Percentiles rank a stretch among this genome's conserved stretches.
These are phyloP conservation scores for Gossypium arboreum DNA, from an alignment of 345 rosid genomes.

Conservation along the genomic window DNA sequence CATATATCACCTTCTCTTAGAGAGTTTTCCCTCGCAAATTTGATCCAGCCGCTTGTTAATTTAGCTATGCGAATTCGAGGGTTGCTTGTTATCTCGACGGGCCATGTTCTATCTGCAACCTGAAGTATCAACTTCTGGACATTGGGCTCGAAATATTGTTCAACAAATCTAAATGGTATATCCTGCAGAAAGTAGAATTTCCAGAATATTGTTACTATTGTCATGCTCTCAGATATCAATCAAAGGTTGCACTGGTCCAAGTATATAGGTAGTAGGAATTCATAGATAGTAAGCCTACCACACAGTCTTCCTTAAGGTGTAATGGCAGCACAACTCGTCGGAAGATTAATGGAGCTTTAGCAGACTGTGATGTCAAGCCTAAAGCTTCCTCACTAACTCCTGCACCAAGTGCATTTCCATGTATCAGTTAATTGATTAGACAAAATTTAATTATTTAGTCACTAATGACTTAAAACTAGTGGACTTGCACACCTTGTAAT, in stretches of 20 bases:
- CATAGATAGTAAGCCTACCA: neutral
- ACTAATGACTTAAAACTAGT: neutral
- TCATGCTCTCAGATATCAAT: neutral
- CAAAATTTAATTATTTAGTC: too few species aligned
- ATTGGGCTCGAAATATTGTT: neutral
- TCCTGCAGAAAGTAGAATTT: neutral
- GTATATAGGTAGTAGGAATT: neutral
- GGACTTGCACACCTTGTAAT: neutral
- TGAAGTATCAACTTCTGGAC: neutral
- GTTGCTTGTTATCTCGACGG: neutral
- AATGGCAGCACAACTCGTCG: neutral
- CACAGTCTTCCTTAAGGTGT: neutral
- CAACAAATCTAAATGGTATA: neutral
- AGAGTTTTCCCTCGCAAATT: neutral
- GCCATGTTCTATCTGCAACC: neutral
- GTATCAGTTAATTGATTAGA: too few species aligned
- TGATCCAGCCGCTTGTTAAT: neutral
- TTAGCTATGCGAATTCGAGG: neutral
- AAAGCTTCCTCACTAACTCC: neutral
- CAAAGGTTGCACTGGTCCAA: neutral
- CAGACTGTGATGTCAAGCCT: neutral
- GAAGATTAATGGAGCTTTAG: neutral
- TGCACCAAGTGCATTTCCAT: neutral
- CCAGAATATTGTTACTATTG: neutral
- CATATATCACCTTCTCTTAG: neutral